Evolutionary conservation across 768 basidiomycete species (phyloP), one percentile per base, ranked within the genome.

Genomic region (Austroboletus eburneus): DNA sequence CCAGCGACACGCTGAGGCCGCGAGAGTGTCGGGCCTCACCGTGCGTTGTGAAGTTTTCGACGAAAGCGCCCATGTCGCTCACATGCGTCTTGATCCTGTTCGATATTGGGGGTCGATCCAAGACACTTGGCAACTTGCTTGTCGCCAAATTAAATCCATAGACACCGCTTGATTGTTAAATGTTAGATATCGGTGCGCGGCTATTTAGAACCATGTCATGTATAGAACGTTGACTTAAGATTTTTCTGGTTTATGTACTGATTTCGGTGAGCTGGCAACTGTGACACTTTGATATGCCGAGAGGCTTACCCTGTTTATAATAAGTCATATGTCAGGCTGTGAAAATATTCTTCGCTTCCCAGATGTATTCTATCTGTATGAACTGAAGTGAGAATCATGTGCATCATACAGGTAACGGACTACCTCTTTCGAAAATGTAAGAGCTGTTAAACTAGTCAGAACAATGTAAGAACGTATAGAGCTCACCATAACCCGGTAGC

Each of bases 41-140:
- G 63, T 65, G 7, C 54, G 35, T 10, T 57, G 55, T 14, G 65
- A 68, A 27, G 27, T 58, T 18, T 71, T 64, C 38, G 65, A 64
- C n/a, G 55, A 62, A 18, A 72, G 63, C 27, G 54, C 51, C 6
- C 70, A 71, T 41, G 70, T 71, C 2, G 52, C 65, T 22, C 70
- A 71, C 33, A 59, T 62, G 49, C 62, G 62, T n/a, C 8, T 40
- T 14, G 52, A 64, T 42, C 64, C 62, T 16, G 41, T 58, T 35
- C 51, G 62, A 17, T 64, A 66, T 44, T 64, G 62, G 62, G 23
- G 34, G 5, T 58, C 56, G 14, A 48, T 64, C 16, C 44, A 47
- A 33, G 43, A 53, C 8, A 25, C 64, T 25, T 64, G 62, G 62
- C 32, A 46, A 27, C 10, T 4, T 7, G 49, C 64, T n/a, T 52